A percentile compares a stretch with the other conserved stretches of the same genome.
Evolutionary conservation across 2,329 filamentous ascomycete species (phyloP).

Genomic region (Byssothecium circinans): DNA sequence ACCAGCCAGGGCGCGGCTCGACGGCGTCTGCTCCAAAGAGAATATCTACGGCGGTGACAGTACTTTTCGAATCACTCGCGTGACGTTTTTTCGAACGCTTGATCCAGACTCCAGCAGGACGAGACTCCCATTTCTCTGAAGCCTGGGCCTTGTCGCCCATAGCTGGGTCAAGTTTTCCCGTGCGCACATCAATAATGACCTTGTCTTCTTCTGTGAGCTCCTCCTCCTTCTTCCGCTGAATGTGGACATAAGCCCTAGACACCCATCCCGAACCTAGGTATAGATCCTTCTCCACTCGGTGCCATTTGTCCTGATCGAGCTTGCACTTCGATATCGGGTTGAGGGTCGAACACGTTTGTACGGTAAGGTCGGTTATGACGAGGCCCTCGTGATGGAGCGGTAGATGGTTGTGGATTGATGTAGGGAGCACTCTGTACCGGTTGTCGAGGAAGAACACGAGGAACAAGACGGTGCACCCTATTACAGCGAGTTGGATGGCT

Average conservation of each 20-base stretch:
- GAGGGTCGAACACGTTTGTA: conserved; percentile 73
- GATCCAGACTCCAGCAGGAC: conserved; percentile 79
- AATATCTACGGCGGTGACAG: conserved; percentile 80
- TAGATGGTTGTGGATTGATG: conserved; percentile 82
- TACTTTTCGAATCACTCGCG: conserved; percentile 72
- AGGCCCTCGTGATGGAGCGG: conserved; percentile 79
- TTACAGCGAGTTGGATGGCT: conserved; percentile 71
- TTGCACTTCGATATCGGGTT: conserved; percentile 76
- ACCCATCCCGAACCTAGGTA: conserved; percentile 76
- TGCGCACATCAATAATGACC: conserved; percentile 76
- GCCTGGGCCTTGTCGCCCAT: conserved; percentile 58
- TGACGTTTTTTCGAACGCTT: conserved; percentile 71
- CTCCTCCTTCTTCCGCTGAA: conserved; percentile 83
- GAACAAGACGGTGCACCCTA: conserved; percentile 65
- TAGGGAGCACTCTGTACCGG: conserved; percentile 83
- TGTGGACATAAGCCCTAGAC: conserved; percentile 76
- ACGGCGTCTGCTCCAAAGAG: conserved; percentile 89
- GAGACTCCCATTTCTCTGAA: conserved; percentile 73
- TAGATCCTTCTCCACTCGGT: conserved; percentile 85
- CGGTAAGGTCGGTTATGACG: conserved; percentile 81
- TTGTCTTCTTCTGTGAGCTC: conserved; percentile 73
- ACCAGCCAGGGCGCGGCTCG: conserved; percentile 85
- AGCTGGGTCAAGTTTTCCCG: conserved; percentile 71
- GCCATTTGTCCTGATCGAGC: conserved; percentile 73
- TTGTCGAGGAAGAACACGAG: conserved; percentile 82